Base-by-base conservation (phyloP, 2,329 filamentous ascomycete genomes). In the Talaromyces sp. region DNA sequence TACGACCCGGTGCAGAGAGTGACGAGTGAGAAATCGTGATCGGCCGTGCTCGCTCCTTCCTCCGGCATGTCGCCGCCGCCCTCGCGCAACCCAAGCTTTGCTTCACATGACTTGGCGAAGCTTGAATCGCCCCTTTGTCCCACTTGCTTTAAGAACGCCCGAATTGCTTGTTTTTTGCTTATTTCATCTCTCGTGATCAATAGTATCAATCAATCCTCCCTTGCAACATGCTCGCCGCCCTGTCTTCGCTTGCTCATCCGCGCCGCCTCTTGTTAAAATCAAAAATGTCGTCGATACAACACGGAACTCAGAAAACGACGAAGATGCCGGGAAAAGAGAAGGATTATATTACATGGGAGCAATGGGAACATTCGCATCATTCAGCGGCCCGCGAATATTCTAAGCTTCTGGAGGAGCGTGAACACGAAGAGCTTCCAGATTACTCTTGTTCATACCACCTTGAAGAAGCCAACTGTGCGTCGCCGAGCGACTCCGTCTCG, bases 1-100 rank as follows among this genome's bases (percentile, higher is more conserved):
- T 83, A 80, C 61, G 67, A 63, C 48, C 54, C 32, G 27, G 21
- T n/a, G 17, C 19, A 11, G 19, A 35, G 12, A 11, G 32, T 41
- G 50, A 58, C 19, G 24, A 27, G 3, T 55, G 27, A 41, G 31
- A 38, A 26, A 24, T 24, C 17, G 11, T 32, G 26, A 38, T 35
- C 52, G 29, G 55, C 55, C 43, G 48, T 32, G 41, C 21, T 24
- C 10, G 57, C 46, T 56, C 59, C 50, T 54, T 61, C 38, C 55
- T 10, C 24, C 26, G 57, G 55, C 59, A 61, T 54, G 14, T 46
- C 31, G 31, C 54, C 46, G 58, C 46, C 43, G 53, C 35, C 24
- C 29, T 60, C 12, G 48, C 46, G 54, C 54, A 32, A 41, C 54
- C 52, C 19, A 56, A 56, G 54, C 54, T 56, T 56, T 56, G 31